Base-by-base conservation (phyloP, 306 rosid species). In the Sindora glabra region DNA sequence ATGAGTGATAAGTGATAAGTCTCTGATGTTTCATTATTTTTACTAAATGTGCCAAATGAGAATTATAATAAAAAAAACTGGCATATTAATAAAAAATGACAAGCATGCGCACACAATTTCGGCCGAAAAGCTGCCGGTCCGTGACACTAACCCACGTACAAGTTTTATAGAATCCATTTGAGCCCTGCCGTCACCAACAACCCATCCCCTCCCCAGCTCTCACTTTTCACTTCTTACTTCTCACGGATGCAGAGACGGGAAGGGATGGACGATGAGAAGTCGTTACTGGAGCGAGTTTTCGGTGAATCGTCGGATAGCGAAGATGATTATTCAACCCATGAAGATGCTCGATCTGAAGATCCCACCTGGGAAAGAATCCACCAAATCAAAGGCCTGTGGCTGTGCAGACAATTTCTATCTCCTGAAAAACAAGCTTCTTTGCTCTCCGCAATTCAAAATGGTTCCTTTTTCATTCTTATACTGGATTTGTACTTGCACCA, bases 271-370 rank as follows among this genome's bases (percentile, higher is more conserved):
- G 74, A 44, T 8, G 17, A 36, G 10, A 41, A 68, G 42, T 72
- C 60, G 0, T 25, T 83, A 38, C 50, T 83, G 34, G 72, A 76
- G 40, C 68, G 74, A 64, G 88, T 84, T 8, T 86, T 90, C 49
- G 97, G 97, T 33, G 73, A 69, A 12, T 84, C 87, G 37, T 84
- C 82, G 59, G 86, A 72, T 23, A 57, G 79, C 37, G 84, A 82
- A 25, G 65, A 22, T 34, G 70, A 49, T 0, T 48, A 30, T 15
- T 23, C 32, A 30, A 2, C 16, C 0, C 10, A 1, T 19, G 67
- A 27, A 41, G 22, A 42, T 8, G 62, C 45, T 45, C 48, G 10
- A 55, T 16, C 56, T 26, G 47, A 47, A 9, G 54, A 42, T 38
- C 52, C 37, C n/a, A 48, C 6, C 38, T 83, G 86, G 85, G 81